Percentiles rank a stretch among this genome's conserved stretches.
Conservation (phyloP, 768 basidiomycete genomes). For the Lactarius sanguifluus region DNA sequence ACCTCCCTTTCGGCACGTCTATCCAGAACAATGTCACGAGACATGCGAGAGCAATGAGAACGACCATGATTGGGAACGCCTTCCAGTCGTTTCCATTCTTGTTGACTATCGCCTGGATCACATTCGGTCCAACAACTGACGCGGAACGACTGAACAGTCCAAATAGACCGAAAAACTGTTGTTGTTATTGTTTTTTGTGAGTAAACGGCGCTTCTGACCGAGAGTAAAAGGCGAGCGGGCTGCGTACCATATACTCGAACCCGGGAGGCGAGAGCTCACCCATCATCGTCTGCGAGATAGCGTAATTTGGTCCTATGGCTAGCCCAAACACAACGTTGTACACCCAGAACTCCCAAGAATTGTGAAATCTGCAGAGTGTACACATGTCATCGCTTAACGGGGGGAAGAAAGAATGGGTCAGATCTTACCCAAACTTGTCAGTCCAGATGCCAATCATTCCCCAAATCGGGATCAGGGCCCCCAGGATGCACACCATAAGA, state of each 20-base stretch:
- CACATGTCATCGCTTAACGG: background rate
- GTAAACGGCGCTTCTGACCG: too few species aligned
- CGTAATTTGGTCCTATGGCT: slow-evolving; percentile 87
- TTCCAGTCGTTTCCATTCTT: slow-evolving; percentile 71
- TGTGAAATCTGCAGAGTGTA: slow-evolving; percentile 51
- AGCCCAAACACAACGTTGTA: slow-evolving; percentile 80
- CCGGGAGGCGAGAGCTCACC: slow-evolving; percentile 85
- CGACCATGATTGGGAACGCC: slow-evolving; percentile 83
- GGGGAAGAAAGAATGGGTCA: background rate
- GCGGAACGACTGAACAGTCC: slow-evolving; percentile 53
- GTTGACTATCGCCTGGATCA: slow-evolving; percentile 81
- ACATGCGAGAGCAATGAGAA: slow-evolving; percentile 61
- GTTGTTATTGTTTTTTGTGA: background rate
- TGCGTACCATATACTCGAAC: slow-evolving; percentile 71
- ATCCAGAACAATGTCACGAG: slow-evolving; percentile 74
- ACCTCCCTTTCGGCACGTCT: slow-evolving; percentile 40
- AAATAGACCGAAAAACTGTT: slow-evolving; percentile 73
- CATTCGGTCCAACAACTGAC: slow-evolving; percentile 83
- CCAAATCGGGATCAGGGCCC: slow-evolving; percentile 80
- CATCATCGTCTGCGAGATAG: slow-evolving; percentile 87
- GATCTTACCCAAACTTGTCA: slow-evolving; percentile 58
- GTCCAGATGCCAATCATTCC: slow-evolving; percentile 89
- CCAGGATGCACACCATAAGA: slow-evolving; percentile 70
- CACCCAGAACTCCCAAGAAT: slow-evolving; percentile 86
- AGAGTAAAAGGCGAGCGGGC: background rate